phyloP scores from a whole-genome alignment of 2,329 filamentous ascomycete genomes.

The Fusarium bulbicola region DNA sequence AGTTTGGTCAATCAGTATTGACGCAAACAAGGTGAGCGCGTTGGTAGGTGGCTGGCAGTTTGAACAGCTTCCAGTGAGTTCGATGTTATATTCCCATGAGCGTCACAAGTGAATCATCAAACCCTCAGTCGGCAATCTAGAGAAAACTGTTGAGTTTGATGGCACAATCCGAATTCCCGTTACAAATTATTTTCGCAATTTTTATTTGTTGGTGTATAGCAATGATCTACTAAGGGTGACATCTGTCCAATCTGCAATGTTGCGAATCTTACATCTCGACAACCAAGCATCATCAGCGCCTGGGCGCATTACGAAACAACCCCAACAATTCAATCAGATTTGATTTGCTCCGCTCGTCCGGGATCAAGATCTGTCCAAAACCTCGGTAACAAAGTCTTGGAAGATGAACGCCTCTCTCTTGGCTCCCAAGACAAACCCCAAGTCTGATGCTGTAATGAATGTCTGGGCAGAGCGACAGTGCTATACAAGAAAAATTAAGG shows the following conservation, averaged over 20 bases:
- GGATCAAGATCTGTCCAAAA: conserved; percentile 1
- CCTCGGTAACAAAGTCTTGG: neutral
- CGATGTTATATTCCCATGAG: neutral
- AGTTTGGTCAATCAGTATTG: neutral
- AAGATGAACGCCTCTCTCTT: neutral
- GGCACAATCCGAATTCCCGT: neutral
- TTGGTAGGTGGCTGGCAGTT: neutral
- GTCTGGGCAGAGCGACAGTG: neutral
- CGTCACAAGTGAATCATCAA: neutral
- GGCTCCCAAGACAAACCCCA: neutral
- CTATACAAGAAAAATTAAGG: neutral
- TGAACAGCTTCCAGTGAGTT: neutral
- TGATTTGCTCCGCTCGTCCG: neutral
- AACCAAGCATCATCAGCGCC: neutral
- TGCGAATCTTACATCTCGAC: neutral
- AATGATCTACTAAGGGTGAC: neutral
- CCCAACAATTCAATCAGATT: neutral
- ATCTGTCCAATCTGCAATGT: neutral
- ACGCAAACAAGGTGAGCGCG: neutral
- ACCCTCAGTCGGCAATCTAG: neutral
- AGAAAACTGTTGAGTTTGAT: accelerated
- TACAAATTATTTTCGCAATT: neutral
- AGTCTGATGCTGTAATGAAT: neutral
- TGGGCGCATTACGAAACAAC: neutral
- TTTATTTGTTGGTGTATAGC: no score